Evolutionary conservation across 1,139 yeast genomes (phyloP), one percentile per base, ranked within the genome.

Genomic region (Pichia kudriavzevii): DNA sequence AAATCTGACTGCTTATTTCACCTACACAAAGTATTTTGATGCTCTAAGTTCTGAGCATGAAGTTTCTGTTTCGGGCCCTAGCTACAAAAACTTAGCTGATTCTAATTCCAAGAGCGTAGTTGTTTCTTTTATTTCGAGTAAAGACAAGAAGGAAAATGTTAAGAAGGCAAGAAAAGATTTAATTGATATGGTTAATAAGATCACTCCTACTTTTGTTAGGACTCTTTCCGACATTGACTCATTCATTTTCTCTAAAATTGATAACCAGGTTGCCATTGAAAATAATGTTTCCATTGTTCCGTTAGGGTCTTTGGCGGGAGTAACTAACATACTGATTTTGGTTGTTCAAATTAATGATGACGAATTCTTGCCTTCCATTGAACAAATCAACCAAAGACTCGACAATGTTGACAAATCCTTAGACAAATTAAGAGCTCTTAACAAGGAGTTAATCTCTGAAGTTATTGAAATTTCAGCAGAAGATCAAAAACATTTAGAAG

Each of bases 151-250:
- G 13, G 65, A 53, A 22, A 34, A 45, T 7, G 41, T 75, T 41
- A 67, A 70, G 47, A 46, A 54, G 11, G 76, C 77, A 23, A 83
- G 88, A 59, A 77, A 75, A 52, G 72, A 73, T 13, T 65, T 91
- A 43, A 85, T 91, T 40, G 66, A 73, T 21, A 63, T 70, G 21
- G 95, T 91, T 36, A 87, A 85, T 60, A 64, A 67, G 36, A 69
- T 79, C 41, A 66, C 84, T 16, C 95, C 96, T 28, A 68, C 71
- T 33, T 73, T 74, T 39, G 70, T 83, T 28, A 61, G 65, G 46
- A 64, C 64, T 8, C 62, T 85, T 35, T 58, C 63, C 14, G 95
- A 83, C 49, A 70, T 91, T 47, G 87, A 83, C 51, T 64, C 72
- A 11, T 79, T 82, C 53, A 74, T 87, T 44, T 64, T 73, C 43